Percentiles rank a stretch among this genome's conserved stretches.
Evolutionary conservation across 1,284 basidiomycete genomes (phyloP).

Genomic region (Afroboletus lepidellus): DNA sequence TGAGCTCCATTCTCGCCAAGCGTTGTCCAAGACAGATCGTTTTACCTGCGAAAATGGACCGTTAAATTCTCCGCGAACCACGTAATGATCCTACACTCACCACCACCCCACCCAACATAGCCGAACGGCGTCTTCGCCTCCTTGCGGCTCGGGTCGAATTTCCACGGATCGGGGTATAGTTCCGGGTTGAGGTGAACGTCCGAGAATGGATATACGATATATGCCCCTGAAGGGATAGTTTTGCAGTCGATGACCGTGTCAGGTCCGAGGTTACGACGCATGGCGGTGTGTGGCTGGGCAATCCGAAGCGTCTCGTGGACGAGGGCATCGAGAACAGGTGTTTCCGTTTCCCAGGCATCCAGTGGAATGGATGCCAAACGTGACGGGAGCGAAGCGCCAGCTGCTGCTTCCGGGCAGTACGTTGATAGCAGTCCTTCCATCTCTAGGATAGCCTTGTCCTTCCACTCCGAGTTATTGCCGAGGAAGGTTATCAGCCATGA

Average conservation of each 20-base stretch:
- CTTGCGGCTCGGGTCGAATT: slow-evolving; percentile 61
- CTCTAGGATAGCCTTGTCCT: slow-evolving; percentile 53
- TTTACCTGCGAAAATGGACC: slow-evolving; percentile 46
- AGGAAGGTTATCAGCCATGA: slow-evolving; percentile 72
- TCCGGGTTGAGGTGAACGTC: slow-evolving; percentile 70
- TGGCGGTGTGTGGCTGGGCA: slow-evolving; percentile 74
- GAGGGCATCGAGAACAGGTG: slow-evolving; percentile 65
- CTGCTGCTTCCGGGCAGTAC: slow-evolving; percentile 31
- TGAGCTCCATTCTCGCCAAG: slow-evolving; percentile 68
- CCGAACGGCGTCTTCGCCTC: slow-evolving; percentile 51
- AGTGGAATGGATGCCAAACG: slow-evolving; percentile 60
- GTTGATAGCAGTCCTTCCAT: slow-evolving; percentile 59
- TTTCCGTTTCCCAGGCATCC: slow-evolving; percentile 64
- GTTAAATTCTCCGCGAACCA: slow-evolving; percentile 15
- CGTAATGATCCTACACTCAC: slow-evolving; percentile 42
- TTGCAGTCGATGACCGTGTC: slow-evolving; percentile 63
- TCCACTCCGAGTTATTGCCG: slow-evolving; percentile 62
- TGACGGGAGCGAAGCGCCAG: slow-evolving; percentile 39
- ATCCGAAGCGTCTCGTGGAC: slow-evolving; percentile 72
- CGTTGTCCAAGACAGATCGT: slow-evolving; percentile 67
- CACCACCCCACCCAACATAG: slow-evolving; percentile 76
- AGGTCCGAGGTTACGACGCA: slow-evolving; percentile 72
- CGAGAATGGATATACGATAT: slow-evolving; percentile 73
- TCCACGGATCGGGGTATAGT: slow-evolving; percentile 71
- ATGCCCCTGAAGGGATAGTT: slow-evolving; percentile 64